Evolutionary conservation across 768 basidiomycete genomes (phyloP), one percentile per base, ranked within the genome.

Genomic region (Mycena albidolilacea): DNA sequence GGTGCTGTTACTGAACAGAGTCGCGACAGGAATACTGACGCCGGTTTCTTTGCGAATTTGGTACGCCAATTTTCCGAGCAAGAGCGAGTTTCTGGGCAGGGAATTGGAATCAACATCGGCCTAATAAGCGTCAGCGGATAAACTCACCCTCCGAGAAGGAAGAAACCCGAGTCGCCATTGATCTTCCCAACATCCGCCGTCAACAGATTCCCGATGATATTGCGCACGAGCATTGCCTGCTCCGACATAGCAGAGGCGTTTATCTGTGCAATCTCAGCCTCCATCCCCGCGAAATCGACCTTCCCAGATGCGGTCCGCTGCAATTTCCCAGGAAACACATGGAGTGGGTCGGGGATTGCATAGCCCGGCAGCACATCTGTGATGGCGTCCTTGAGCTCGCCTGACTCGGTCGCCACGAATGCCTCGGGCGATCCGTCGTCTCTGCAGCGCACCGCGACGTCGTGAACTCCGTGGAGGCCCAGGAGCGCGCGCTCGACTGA

Each of bases 61-160:
- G 69, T 87, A 81, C 14, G 83, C 79, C 10, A 88, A 80, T 43
- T 86, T 83, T 12, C 87, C 87, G 14, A 87, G 82, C 3, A 87
- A 81, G 0, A 87, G 78, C 5, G 86, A 87, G 72, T 82, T 85
- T 19, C 85, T 67, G 35, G 35, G 7, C 1, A 46, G 12, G 14
- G 10, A 37, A 57, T 14, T 37, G 10, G 7, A 21, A 38, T 60
- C 8, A 4, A 7, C 17, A 21, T 37, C 10, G 5, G 9, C n/a
- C 55, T 17, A 38, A 7, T 5, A n/a, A 15, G 2, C 30, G 23
- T 10, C 17, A 19, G 9, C 6, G 14, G n/a, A 14, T 7, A 8
- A 30, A 62, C 65, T 9, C 37, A 72, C 71, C 71, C 85, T 39
- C 85, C 85, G 10, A 86, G 74, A 0, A 86, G 73, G 76, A 86